Evolutionary conservation across 2,329 filamentous ascomycete species (phyloP), one percentile per base, ranked within the genome.

Genomic region (Botrytis cinerea): DNA sequence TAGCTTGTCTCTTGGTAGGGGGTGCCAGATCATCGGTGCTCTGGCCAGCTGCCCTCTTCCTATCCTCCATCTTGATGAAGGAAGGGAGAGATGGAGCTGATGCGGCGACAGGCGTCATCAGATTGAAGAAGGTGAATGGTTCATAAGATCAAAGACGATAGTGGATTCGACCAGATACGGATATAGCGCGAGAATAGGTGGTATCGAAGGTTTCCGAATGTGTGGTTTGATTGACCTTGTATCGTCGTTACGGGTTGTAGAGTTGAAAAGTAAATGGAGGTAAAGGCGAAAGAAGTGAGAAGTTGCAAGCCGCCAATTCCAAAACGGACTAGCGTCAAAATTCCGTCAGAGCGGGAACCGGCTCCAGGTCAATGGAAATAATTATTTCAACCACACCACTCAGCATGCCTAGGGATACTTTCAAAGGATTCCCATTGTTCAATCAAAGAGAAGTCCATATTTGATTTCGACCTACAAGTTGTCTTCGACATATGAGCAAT

Each of bases 21-120:
- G 95, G 95, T 77, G 92, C 93, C 81, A 93, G 86, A 79, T 98
- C 94, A 83, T 96, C 93, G 45, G 61, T 70, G 14, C 69, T 73
- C n/a, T 74, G 73, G 80, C 92, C 88, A 82, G 94, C 93, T 82
- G 94, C 92, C 89, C 96, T 91, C 89, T 99, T 99, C 89, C 96
- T 94, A 87, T 98, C 96, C 89, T 99, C 96, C 95, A 98, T 99
- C 89, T 96, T 97, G 87, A 90, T 87, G 85, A 93, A 88, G 88
- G 91, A 91, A 86, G 93, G 92, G 87, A 92, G 90, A 89, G 90
- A 89, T 87, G 91, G 61, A 70, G 68, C 68, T 57, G 73, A 62
- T 61, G 74, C 62, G 57, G 74, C 74, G 64, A 74, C 70, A 28
- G 74, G 74, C 89, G 93, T 89, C 93, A 97, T 97, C 73, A 70